These are phyloP conservation scores for Erysimum pusillum DNA, from an alignment of 441 rosid genomes.

Conservation along the genomic window DNA sequence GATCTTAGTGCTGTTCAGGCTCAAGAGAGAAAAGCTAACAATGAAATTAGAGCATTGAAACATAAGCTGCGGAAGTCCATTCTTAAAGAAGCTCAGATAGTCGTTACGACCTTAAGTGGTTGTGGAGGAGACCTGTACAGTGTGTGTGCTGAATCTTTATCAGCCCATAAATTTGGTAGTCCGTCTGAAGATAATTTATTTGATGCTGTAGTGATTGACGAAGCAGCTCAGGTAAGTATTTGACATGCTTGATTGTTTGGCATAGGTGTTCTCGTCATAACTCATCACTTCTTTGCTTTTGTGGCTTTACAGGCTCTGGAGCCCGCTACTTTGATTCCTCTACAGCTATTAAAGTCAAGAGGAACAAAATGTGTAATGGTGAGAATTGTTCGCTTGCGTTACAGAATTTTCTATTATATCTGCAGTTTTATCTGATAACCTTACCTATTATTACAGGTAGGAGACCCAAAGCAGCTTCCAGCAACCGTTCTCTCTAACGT, in stretches of 20 bases:
- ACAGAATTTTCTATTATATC: constrained; percentile 6
- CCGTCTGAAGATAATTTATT: constrained; percentile 88
- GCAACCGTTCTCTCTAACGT: constrained; percentile 95
- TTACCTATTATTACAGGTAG: constrained; percentile 69
- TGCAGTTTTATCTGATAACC: constrained; percentile 13
- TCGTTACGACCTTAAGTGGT: constrained; percentile 95
- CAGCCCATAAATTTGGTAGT: constrained; percentile 72
- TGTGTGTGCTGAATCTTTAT: constrained; percentile 90
- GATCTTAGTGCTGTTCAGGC: constrained; percentile 90
- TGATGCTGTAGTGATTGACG: constrained; percentile 97
- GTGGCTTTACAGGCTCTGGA: constrained; percentile 83
- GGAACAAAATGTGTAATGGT: constrained; percentile 97
- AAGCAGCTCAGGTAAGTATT: constrained; percentile 92
- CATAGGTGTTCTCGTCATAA: constrained; percentile 21
- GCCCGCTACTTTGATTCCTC: constrained; percentile 98
- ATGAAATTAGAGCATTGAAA: constrained; percentile 74
- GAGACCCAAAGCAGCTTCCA: constrained; percentile 99
- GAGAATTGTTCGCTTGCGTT: constrained; percentile 43
- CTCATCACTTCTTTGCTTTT: constrained; percentile 30
- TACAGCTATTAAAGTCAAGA: constrained; percentile 88
- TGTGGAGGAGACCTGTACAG: constrained; percentile 98
- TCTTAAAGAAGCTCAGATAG: constrained; percentile 95
- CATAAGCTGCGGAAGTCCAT: constrained; percentile 84
- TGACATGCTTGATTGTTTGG: constrained; percentile 37
- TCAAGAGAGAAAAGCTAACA: constrained; percentile 78